Evolutionary conservation across 208 protist species (phyloP).

Genomic region (Vickermania spadyakhi): DNA sequence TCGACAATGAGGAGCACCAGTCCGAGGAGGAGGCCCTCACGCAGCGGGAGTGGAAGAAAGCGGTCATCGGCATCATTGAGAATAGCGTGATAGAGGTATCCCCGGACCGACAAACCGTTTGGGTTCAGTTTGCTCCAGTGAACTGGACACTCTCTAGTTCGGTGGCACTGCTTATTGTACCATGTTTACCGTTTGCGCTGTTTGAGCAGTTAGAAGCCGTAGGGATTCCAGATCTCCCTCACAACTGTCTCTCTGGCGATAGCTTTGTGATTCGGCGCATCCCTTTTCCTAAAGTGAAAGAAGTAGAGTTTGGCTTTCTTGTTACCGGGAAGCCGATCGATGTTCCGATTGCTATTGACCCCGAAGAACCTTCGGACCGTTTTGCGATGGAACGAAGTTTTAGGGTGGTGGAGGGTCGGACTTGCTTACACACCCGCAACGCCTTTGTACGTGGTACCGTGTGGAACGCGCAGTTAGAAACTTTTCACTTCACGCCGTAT

Average conservation of each 20-base stretch:
- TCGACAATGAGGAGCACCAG: constrained; percentile 15
- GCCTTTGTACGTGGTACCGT: constrained; percentile 44
- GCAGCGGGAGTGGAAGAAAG: constrained; percentile 9
- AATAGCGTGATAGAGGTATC: constrained; percentile 25
- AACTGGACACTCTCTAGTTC: constrained; percentile 16
- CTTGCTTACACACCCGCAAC: constrained; percentile 48
- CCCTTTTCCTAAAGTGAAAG: constrained; percentile 16
- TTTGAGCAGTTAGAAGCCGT: constrained; percentile 19
- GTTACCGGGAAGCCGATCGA: constrained; percentile 42
- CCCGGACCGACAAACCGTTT: constrained; percentile 20
- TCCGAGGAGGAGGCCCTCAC: constrained; percentile 13
- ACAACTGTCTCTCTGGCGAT: constrained; percentile 44
- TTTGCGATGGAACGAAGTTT: constrained; percentile 29
- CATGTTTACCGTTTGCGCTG: constrained; percentile 40
- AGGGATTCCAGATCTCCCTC: constrained; percentile 22
- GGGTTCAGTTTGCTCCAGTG: constrained; percentile 17
- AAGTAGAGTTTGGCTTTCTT: constrained; percentile 21
- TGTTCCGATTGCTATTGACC: constrained; percentile 19
- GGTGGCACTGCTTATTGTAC: constrained; percentile 37
- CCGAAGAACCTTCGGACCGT: constrained; percentile 19
- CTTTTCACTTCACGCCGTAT: constrained; percentile 53
- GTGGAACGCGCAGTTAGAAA: constrained; percentile 32
- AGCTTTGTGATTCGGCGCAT: constrained; percentile 32
- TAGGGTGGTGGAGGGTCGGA: constrained; percentile 57
- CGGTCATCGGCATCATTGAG: constrained; percentile 19